A percentile compares a stretch with the other conserved stretches of the same genome.
Evolutionary conservation across 1,284 basidiomycete genomes (phyloP).

Genomic region (Apiotrichum siamense): DNA sequence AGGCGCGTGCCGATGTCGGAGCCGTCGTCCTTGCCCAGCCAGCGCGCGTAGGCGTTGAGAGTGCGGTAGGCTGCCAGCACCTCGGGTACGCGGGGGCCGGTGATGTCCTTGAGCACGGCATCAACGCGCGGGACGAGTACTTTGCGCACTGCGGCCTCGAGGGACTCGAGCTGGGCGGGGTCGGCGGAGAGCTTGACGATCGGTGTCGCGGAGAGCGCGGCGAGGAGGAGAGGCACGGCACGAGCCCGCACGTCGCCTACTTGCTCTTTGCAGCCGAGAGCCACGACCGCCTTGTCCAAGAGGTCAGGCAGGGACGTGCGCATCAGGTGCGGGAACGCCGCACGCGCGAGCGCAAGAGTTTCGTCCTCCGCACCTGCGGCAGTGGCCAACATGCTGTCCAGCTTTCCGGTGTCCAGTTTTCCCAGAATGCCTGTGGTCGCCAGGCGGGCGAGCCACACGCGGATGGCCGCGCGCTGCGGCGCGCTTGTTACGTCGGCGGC

Average conservation of each 20-base stretch:
- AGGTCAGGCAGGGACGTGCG: background rate
- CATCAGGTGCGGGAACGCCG: constrained; percentile 2
- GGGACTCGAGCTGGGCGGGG: background rate
- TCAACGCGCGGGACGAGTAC: background rate
- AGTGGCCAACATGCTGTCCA: constrained; percentile 10
- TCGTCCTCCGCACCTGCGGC: background rate
- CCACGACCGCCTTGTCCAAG: background rate
- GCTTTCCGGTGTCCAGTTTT: constrained; percentile 9
- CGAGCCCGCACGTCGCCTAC: constrained; percentile 5
- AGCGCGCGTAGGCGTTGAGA: constrained; percentile 1
- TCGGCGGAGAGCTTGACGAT: background rate
- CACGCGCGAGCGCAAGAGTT: constrained; percentile 3
- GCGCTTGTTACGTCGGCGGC: constrained; percentile 4
- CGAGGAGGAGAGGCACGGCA: constrained; percentile 3
- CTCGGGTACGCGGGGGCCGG: background rate
- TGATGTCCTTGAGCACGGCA: background rate
- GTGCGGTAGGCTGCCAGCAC: constrained; percentile 2
- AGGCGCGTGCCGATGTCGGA: constrained; percentile 3
- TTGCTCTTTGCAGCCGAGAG: constrained; percentile 3
- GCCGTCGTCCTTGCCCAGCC: background rate
- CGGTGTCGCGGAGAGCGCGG: background rate
- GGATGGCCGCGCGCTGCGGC: constrained; percentile 2
- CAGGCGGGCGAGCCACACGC: constrained; percentile 17
- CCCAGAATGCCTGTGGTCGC: constrained; percentile 14
- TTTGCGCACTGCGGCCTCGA: constrained; percentile 5